Evolutionary conservation across 2,329 filamentous ascomycete genomes (phyloP), one percentile per base, ranked within the genome.

Genomic region (Fusarium sp.): DNA sequence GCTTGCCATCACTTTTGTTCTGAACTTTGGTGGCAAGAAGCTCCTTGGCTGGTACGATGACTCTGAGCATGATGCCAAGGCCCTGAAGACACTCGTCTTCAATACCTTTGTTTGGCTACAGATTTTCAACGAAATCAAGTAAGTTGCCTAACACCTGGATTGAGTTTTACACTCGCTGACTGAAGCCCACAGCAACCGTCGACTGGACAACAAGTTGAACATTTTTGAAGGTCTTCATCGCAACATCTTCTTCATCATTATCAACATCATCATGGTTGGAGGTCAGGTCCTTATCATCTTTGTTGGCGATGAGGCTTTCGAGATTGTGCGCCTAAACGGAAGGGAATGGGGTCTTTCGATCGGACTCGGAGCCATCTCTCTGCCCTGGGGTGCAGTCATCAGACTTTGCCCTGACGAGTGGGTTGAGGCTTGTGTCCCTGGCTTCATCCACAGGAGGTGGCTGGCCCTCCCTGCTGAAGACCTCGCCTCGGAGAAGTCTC

Each of bases 231-330:
- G 93, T 65, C 90, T 97, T 67, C 88, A 89, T 22, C 89, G 88
- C 76, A 97, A 97, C 81, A 91, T 88, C 80, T 97, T 95, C 87
- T 97, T 97, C 85, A 88, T 95, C 33, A 86, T 86, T 29, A 97
- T 97, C 83, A 94, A 95, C 83, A 79, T 88, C 64, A 88, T 97
- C 82, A 97, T 97, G 92, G 88, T 97, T 68, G 94, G 90, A 73
- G 94, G 94, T 10, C 95, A 98, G 80, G 85, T 95, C 22, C 89
- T 97, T 84, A 97, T 97, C 80, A 89, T 97, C 75, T 97, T 94
- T 76, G 90, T 97, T 65, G 95, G 95, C 72, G 92, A 93, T 45
- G 83, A 86, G 13, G 94, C 95, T 2, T 96, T 97, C 85, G 89
- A 89, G 50, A 93, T 95, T 52, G 75, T 64, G 5, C 71, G 72